phyloP scores from a whole-genome alignment of 495 filamentous ascomycete genomes.

The Aspergillus kassunensis region DNA sequence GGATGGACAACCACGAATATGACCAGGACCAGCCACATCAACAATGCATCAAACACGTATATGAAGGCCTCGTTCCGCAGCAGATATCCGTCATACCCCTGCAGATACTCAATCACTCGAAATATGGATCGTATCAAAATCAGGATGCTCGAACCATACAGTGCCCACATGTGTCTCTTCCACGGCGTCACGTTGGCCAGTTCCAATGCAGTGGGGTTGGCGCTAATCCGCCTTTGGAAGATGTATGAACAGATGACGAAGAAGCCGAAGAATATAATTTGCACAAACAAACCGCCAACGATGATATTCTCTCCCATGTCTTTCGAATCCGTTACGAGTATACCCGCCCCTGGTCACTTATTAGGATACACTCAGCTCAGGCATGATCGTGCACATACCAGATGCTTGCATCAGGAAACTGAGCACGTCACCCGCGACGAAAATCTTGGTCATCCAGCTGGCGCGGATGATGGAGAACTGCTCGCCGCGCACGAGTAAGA shows the following conservation, averaged over 20 bases:
- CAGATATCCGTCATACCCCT: conserved; percentile 50
- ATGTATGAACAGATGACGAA: conserved; percentile 45
- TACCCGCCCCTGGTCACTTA: conserved; percentile 21
- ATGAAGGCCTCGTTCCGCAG: conserved; percentile 56
- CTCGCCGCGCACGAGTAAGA: conserved; percentile 36
- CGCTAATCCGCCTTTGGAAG: conserved; percentile 32
- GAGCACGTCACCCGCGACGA: conserved; percentile 33
- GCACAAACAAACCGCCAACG: conserved; percentile 42
- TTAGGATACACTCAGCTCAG: not conserved
- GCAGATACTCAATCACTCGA: conserved; percentile 57
- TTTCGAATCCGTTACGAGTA: conserved; percentile 21
- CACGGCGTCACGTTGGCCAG: conserved; percentile 34
- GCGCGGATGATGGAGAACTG: conserved; percentile 33
- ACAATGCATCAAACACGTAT: conserved; percentile 57
- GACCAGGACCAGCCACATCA: conserved; percentile 52
- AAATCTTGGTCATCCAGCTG: conserved; percentile 46
- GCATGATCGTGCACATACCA: conserved; percentile 11
- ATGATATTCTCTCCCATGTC: conserved; percentile 34
- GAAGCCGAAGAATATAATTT: conserved; percentile 50
- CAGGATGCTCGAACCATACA: conserved; percentile 50
- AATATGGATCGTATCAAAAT: conserved; percentile 62
- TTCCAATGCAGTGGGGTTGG: conserved; percentile 19
- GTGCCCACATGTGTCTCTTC: conserved; percentile 46
- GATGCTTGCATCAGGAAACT: conserved; percentile 39
- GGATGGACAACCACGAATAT: conserved; percentile 42